Evolutionary conservation across 2,329 filamentous ascomycete genomes (phyloP), one percentile per base, ranked within the genome.

Genomic region (Verticillium nubilum): DNA sequence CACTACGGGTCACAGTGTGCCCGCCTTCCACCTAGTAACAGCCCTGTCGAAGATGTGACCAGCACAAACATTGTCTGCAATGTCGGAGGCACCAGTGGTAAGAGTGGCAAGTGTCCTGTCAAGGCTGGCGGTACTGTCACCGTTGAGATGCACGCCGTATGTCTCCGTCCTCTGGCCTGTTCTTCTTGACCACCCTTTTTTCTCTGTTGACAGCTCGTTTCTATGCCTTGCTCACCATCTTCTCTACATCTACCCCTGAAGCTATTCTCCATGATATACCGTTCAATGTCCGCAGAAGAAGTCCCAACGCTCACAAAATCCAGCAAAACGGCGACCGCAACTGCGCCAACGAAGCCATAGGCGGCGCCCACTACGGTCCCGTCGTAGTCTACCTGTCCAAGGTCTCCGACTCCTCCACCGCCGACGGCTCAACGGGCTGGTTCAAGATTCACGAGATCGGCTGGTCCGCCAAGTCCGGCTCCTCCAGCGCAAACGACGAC

Each of bases 81-180:
- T 60, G 73, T 70, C 17, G 73, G 74, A 28, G 70, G 75, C 5
- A 68, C 67, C 4, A 65, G 62, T 12, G 68, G 70, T 15, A 71
- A 75, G 3, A 60, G 70, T 1, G 72, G 70, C 15, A 79, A 80
- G 64, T 83, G 80, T 66, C 66, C 72, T 23, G 78, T 81, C 29
- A 69, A 70, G 29, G 79, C 79, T 3, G 80, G 81, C 3, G 71
- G 72, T 4, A 79, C 73, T 0, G 76, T 85, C 15, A 83, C 81
- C 0, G 74, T 84, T 7, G 83, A 85, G 70, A 85, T 86, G 80
- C 82, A 86, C 71, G 77, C 79, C 67, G 73, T 74, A 62, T n/a
- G 12, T 12, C 54, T 19, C 23, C 25, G 31, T 2, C 2, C 3
- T 5, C 5, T n/a, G n/a, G n/a, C n/a, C n/a, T n/a, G n/a, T n/a